Conservation (phyloP, 164 flowering plant species). For the Stephania japonica region DNA sequence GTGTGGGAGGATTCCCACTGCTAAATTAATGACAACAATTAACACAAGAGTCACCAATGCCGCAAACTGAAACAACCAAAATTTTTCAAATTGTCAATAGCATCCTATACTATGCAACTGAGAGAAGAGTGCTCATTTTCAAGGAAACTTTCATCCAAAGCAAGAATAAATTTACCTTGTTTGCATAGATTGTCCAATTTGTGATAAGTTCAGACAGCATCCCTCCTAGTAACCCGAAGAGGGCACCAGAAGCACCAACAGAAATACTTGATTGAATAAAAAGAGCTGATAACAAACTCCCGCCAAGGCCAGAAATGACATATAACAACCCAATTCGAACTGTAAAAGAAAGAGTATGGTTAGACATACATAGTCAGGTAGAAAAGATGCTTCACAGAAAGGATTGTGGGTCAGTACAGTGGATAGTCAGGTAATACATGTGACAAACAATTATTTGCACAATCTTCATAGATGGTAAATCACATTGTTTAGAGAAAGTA, state of each 20-base stretch:
- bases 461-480: neutral
- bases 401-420: neutral
- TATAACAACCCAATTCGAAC: slow-evolving; percentile 72
- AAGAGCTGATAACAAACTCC: slow-evolving; percentile 69
- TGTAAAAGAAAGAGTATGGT: slow-evolving; percentile 15
- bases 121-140: slow-evolving; percentile 11
- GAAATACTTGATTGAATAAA: slow-evolving; percentile 65
- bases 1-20: slow-evolving; percentile 82
- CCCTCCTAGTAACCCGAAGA: slow-evolving; percentile 79
- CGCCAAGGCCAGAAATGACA: slow-evolving; percentile 73
- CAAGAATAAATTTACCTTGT: slow-evolving; percentile 44
- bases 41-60: slow-evolving; percentile 63
- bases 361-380: neutral
- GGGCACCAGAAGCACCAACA: slow-evolving; percentile 96
- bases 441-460: neutral
- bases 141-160: neutral
- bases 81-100: neutral
- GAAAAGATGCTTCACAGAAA: neutral
- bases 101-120: neutral
- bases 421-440: neutral
- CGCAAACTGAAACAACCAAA: slow-evolving; percentile 41
- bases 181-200: slow-evolving; percentile 90
- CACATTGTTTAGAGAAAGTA: neutral
- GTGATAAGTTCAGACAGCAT: slow-evolving; percentile 90
- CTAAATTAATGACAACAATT: slow-evolving; percentile 65